phyloP scores from a whole-genome alignment of 805 yeast species.

The Starmerella etchellsii region DNA sequence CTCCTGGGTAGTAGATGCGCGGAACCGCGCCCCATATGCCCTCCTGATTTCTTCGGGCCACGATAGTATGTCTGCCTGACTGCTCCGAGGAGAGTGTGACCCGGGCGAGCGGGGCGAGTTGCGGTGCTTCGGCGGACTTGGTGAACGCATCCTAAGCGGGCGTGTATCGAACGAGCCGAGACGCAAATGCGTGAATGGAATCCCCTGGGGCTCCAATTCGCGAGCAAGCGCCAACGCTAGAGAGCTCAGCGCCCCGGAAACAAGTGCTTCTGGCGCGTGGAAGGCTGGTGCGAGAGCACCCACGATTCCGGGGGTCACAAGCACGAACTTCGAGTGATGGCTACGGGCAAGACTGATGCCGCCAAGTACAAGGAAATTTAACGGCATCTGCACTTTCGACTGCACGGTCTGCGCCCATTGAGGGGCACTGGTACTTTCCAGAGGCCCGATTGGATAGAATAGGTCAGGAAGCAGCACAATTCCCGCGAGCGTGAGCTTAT shows the following conservation, averaged over 20 bases:
- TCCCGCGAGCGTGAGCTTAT: conserved; percentile 45
- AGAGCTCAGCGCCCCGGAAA: conserved; percentile 34
- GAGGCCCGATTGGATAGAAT: conserved; percentile 54
- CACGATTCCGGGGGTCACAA: conserved; percentile 42
- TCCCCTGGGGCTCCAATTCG: conserved; percentile 32
- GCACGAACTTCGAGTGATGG: conserved; percentile 38
- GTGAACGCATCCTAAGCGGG: conserved; percentile 4
- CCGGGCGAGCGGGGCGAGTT: conserved; percentile 4
- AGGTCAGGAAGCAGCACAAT: conserved; percentile 59
- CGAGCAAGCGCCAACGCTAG: conserved; percentile 32
- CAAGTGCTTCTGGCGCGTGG: conserved; percentile 49
- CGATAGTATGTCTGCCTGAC: conserved; percentile 30
- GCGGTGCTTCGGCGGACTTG: background rate
- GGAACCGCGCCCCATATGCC: conserved; percentile 28
- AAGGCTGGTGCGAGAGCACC: conserved; percentile 44
- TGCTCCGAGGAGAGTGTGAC: conserved; percentile 5
- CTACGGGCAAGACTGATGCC: conserved; percentile 41
- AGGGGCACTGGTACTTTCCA: conserved; percentile 40
- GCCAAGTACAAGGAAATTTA: conserved; percentile 43
- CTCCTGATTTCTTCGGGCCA: conserved; percentile 31
- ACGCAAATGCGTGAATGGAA: conserved; percentile 34
- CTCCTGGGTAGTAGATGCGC: conserved; percentile 19
- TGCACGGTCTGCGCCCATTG: conserved; percentile 41
- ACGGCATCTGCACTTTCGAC: conserved; percentile 36
- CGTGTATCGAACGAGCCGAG: conserved; percentile 37